Base-by-base conservation (phyloP, 495 filamentous ascomycete species). In the Aspergillus conjunctus region DNA sequence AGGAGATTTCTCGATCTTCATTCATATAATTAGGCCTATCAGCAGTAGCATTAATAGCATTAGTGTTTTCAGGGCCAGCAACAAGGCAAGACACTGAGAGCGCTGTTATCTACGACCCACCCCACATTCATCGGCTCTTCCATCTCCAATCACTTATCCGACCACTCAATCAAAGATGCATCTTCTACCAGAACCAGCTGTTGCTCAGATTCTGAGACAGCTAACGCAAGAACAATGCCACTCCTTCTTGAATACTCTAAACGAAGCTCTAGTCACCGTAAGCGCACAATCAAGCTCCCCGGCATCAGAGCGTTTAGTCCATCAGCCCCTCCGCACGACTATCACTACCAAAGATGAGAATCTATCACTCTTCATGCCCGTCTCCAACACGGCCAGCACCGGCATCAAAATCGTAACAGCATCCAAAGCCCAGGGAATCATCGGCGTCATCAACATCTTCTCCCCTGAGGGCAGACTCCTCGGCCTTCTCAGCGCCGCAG, bases 311-410 rank as follows among this genome's bases (percentile, higher is more conserved):
- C 66, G 63, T 32, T 58, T 65, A 11, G 80, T 83, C 50, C 87
- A 91, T 61, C 91, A 96, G 67, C 93, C 93, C 5, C 83, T 87
- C 54, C 85, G 93, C 37, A 89, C 87, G 2, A 80, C 85, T 2
- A 82, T 93, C 57, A 79, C 78, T 33, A 83, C 77, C 11, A 88
- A 88, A 70, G 85, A 89, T 33, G 79, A 74, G 44, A 76, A 87
- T 54, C 91, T 88, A 3, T 94, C 89, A 6, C 81, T 98, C 31
- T 95, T 96, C 74, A 98, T 97, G 94, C 94, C 94, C 1, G 90
- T 91, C 3, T 85, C 79, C 39, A 80, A 81, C 59, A 81, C 77
- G 32, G 71, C 73, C 43, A 83, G 70, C 34, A 78, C 82, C 11
- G 87, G 84, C 0, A 78, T 89, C 56, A 89, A 89, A 65, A 81